A percentile compares a stretch with the other conserved stretches of the same genome.
phyloP scores from a whole-genome alignment of 176 grass and related monocot species.

The Eremochloa ophiuroides region DNA sequence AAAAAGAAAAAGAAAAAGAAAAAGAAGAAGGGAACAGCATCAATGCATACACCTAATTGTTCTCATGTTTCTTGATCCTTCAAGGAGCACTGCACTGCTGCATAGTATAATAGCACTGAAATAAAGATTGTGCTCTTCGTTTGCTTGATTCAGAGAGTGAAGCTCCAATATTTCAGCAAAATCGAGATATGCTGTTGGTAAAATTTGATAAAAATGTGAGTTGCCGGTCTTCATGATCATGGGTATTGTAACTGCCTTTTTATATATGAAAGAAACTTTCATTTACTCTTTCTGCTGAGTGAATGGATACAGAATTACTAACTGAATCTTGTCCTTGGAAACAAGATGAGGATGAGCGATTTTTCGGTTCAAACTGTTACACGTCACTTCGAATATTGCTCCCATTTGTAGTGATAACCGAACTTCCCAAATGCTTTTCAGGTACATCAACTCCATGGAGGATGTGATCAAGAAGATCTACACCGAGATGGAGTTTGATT shows the following conservation, averaged over 20 bases:
- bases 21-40: neutral
- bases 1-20: too few relatives aligned
- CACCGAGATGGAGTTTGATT: slow-evolving; percentile 81
- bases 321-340: neutral
- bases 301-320: neutral
- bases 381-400: neutral
- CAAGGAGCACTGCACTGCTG: neutral
- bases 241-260: neutral
- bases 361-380: neutral
- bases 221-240: neutral
- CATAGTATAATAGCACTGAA: neutral
- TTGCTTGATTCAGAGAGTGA: neutral
- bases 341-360: neutral
- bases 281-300: neutral
- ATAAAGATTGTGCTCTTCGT: neutral
- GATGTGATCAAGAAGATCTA: slow-evolving; percentile 87
- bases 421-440: slow-evolving; percentile 21
- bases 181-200: neutral
- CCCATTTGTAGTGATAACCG: neutral
- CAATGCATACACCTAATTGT: neutral
- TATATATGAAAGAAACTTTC: neutral
- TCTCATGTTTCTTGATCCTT: neutral
- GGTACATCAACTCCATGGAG: slow-evolving; percentile 54
- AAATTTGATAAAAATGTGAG: slow-evolving; percentile 1
- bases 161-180: neutral